Conservation (phyloP, 805 yeast genomes). For the Cyberlindnera veronae region DNA sequence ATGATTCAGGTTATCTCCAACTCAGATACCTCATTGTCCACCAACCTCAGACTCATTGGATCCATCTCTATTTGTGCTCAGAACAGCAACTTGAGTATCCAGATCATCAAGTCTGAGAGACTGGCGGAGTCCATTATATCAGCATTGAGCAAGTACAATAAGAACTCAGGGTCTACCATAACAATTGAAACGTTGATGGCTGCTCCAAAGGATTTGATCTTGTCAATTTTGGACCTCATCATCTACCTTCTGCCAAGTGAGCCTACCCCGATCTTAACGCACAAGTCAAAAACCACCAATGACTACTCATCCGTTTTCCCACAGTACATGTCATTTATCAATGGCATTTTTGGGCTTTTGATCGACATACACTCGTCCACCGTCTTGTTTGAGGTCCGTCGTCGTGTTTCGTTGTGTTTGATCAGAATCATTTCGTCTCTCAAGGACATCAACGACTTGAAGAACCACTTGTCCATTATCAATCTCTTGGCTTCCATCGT, state of each 20-base stretch:
- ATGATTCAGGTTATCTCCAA: constrained; percentile 28
- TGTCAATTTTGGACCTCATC: constrained; percentile 52
- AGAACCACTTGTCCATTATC: constrained; percentile 36
- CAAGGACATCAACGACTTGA: constrained; percentile 31
- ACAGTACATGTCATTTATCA: constrained; percentile 36
- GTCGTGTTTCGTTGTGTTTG: constrained; percentile 50
- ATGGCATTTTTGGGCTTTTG: constrained; percentile 48
- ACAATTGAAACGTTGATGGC: constrained; percentile 72
- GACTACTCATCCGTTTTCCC: constrained; percentile 25
- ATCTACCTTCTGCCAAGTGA: constrained; percentile 54
- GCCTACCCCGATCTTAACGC: constrained; percentile 27
- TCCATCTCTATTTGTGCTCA: constrained; percentile 43
- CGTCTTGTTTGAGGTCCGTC: constrained; percentile 62
- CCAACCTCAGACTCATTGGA: constrained; percentile 31
- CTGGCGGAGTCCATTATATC: constrained; percentile 45
- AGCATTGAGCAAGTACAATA: constrained; percentile 51
- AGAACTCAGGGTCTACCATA: constrained; percentile 30
- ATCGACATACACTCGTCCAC: constrained; percentile 68
- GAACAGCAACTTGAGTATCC: constrained; percentile 38
- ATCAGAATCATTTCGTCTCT: constrained; percentile 47
- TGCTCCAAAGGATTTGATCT: constrained; percentile 62
- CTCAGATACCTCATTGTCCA: constrained; percentile 30
- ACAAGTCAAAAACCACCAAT: constrained; percentile 17
- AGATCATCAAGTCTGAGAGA: constrained; percentile 45
- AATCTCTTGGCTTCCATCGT: constrained; percentile 57